These are phyloP conservation scores for Botrytis cinerea DNA, from an alignment of 2,329 filamentous ascomycete species.

Conservation along the genomic window DNA sequence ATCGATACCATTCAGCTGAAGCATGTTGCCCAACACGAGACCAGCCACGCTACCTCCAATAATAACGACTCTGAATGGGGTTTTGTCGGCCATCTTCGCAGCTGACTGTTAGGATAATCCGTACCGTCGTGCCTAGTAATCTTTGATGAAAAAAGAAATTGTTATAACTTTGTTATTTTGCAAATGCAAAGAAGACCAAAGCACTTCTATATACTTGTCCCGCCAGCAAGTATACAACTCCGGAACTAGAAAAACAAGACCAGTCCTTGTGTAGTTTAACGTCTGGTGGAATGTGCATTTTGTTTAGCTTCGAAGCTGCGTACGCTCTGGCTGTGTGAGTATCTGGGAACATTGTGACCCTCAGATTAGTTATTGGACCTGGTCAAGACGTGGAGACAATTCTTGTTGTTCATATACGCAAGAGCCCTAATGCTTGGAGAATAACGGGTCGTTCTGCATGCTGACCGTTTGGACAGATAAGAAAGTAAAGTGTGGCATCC, in stretches of 20 bases:
- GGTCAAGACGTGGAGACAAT: background rate
- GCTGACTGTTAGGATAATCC: background rate
- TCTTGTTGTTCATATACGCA: background rate
- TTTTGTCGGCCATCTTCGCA: constrained; percentile 7
- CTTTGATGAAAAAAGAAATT: background rate
- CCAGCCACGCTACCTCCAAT: constrained; percentile 53
- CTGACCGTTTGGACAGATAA: background rate
- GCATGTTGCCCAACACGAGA: constrained; percentile 48
- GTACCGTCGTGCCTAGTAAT: background rate
- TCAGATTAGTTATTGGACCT: background rate
- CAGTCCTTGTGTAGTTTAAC: background rate
- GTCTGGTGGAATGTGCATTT: background rate
- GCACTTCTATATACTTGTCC: background rate
- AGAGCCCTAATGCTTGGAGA: background rate
- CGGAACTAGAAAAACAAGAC: background rate
- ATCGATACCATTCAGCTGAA: constrained; percentile 50
- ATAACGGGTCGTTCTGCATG: background rate
- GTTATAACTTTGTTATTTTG: background rate
- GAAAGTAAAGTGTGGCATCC: background rate
- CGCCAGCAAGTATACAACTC: background rate
- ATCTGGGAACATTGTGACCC: background rate
- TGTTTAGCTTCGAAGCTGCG: background rate
- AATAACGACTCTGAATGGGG: constrained; percentile 46
- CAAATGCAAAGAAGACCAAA: background rate
- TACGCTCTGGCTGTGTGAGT: background rate